A percentile compares a stretch with the other conserved stretches of the same genome.
Evolutionary conservation across 2,329 filamentous ascomycete species (phyloP).

Genomic region (Diaporthe ilicicola): DNA sequence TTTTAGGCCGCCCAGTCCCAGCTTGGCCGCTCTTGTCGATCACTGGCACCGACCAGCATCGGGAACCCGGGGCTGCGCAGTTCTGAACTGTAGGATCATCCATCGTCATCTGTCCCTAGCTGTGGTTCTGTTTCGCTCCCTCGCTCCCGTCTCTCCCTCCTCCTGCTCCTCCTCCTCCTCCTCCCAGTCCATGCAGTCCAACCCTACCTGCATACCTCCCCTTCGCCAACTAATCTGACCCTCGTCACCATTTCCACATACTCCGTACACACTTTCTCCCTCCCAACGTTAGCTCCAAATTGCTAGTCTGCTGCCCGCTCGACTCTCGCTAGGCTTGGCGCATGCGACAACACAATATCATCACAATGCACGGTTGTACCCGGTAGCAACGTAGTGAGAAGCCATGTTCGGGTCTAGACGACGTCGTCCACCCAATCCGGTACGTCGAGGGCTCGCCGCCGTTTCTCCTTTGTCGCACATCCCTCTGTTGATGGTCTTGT

Average conservation of each 20-base stretch:
- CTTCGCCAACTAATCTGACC: no score
- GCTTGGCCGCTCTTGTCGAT: conserved; percentile 12
- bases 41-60: conserved; percentile 6
- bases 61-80: conserved; percentile 8
- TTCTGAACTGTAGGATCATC: neutral
- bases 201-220: neutral
- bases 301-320: neutral
- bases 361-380: conserved; percentile 21
- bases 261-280: neutral
- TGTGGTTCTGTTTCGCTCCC: neutral
- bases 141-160: neutral
- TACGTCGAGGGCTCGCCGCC: conserved; percentile 48
- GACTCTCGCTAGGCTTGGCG: neutral
- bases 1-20: conserved; percentile 6
- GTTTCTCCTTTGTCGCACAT: conserved; percentile 30
- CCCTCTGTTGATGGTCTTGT: neutral
- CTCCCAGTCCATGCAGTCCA: neutral
- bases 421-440: conserved; percentile 57
- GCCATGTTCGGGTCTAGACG: conserved; percentile 62
- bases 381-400: conserved; percentile 14
- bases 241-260: neutral
- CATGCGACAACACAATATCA: conserved; percentile 12
- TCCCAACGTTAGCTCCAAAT: conserved; percentile 1
- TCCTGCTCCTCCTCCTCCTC: neutral
- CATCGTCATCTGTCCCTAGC: conserved; percentile 10